phyloP scores from a whole-genome alignment of 331 rosid species.

The Quercus tomentella region DNA sequence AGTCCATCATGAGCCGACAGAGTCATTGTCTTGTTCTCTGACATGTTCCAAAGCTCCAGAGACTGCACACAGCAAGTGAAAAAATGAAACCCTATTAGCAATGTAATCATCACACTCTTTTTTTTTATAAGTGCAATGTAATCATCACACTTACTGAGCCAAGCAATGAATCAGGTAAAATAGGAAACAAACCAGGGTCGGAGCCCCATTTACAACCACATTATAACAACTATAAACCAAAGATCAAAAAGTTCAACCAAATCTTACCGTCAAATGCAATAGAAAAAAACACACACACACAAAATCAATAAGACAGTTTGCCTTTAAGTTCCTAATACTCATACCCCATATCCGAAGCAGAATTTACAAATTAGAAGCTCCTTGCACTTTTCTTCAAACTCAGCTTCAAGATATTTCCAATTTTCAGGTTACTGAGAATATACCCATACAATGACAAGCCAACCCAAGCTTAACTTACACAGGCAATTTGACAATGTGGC shows the following conservation, averaged over 20 bases:
- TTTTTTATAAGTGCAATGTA: background rate
- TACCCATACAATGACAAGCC: background rate
- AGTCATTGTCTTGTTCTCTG: slow-evolving; percentile 76
- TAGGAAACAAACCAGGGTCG: background rate
- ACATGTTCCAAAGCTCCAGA: slow-evolving; percentile 92
- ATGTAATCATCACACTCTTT: background rate
- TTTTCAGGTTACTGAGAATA: background rate
- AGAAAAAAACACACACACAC: background rate
- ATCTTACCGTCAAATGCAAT: background rate
- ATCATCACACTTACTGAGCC: background rate
- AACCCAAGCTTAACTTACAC: background rate
- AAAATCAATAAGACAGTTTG: background rate
- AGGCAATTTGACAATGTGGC: background rate
- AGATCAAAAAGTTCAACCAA: background rate
- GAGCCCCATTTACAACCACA: too few species aligned
- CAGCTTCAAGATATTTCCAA: background rate
- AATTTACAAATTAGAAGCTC: background rate
- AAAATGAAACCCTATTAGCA: background rate
- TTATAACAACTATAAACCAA: background rate
- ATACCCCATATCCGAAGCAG: background rate
- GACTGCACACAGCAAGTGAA: slow-evolving; percentile 42
- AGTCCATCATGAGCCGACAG: slow-evolving; percentile 80
- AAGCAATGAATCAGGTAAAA: background rate
- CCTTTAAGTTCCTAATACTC: background rate
- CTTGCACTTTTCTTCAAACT: background rate